phyloP scores from a whole-genome alignment of 306 rosid genomes.

The Acacia confusa region DNA sequence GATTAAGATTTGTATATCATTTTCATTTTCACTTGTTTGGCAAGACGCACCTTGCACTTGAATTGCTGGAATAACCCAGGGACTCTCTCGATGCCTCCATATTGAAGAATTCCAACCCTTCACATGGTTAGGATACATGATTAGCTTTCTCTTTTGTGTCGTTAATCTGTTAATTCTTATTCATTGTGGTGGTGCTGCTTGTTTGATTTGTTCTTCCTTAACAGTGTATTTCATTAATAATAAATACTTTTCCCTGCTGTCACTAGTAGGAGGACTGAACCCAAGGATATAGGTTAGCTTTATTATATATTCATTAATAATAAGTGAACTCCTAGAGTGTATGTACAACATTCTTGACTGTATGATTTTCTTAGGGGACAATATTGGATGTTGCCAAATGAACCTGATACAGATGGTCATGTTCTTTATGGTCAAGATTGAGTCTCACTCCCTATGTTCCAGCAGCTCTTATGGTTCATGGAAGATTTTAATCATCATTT shows the following conservation, averaged over 20 bases:
- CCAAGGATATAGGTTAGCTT: slow-evolving; percentile 4
- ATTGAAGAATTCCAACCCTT: no score
- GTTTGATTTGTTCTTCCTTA: neutral
- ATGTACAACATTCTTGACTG: neutral
- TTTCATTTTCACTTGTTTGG: no score
- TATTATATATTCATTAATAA: neutral
- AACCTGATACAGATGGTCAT: neutral
- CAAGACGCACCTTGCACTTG: no score
- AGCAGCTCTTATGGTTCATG: neutral
- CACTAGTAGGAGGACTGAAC: slow-evolving; percentile 14
- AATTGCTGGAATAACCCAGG: no score
- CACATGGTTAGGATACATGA: no score
- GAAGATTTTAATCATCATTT: slow-evolving; percentile 9
- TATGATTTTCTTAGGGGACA: neutral
- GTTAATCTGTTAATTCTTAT: neutral
- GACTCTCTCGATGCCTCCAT: no score
- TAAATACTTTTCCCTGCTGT: neutral
- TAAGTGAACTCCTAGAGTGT: slow-evolving; percentile 12
- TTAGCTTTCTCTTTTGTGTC: no score
- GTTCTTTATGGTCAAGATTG: neutral
- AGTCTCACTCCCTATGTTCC: neutral
- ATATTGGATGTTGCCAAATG: slow-evolving; percentile 22
- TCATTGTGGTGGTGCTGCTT: neutral
- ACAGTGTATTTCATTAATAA: neutral
- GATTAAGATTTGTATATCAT: no score